Evolutionary conservation across 2,329 filamentous ascomycete species (phyloP).

Genomic region (Blastomyces parvus): DNA sequence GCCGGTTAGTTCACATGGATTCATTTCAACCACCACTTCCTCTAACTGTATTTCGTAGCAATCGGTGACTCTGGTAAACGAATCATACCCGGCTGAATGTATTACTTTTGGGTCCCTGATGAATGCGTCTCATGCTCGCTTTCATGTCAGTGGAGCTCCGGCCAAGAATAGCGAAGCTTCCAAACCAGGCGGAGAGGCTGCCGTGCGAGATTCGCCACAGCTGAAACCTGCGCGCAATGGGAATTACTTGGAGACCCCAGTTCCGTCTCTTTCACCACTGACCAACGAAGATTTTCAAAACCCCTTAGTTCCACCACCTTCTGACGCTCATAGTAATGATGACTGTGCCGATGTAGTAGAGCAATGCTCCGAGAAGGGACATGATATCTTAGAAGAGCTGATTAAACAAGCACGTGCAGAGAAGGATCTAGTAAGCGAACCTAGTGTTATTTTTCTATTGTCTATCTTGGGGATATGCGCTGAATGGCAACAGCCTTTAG

Average conservation of each 20-base stretch:
- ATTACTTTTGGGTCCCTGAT: constrained; percentile 50
- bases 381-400: constrained; percentile 53
- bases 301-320: neutral
- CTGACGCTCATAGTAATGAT: neutral
- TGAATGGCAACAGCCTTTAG: constrained; percentile 33
- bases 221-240: constrained; percentile 23
- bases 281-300: constrained; percentile 10
- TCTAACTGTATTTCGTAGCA: constrained; percentile 20
- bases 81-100: constrained; percentile 60
- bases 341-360: neutral
- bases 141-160: constrained; percentile 28
- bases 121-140: constrained; percentile 48
- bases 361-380: constrained; percentile 14
- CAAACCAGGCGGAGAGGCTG: constrained; percentile 9
- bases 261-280: neutral
- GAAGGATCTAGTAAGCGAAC: constrained; percentile 43
- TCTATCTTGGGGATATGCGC: neutral
- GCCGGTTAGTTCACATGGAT: constrained; percentile 34
- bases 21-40: neutral
- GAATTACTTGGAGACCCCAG: neutral
- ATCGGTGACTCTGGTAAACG: constrained; percentile 50
- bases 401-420: constrained; percentile 55
- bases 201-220: constrained; percentile 17
- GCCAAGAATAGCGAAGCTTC: constrained; percentile 12
- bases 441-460: neutral